phyloP scores from a whole-genome alignment of 257 asterid genomes.

The Marsdenia floribunda region DNA sequence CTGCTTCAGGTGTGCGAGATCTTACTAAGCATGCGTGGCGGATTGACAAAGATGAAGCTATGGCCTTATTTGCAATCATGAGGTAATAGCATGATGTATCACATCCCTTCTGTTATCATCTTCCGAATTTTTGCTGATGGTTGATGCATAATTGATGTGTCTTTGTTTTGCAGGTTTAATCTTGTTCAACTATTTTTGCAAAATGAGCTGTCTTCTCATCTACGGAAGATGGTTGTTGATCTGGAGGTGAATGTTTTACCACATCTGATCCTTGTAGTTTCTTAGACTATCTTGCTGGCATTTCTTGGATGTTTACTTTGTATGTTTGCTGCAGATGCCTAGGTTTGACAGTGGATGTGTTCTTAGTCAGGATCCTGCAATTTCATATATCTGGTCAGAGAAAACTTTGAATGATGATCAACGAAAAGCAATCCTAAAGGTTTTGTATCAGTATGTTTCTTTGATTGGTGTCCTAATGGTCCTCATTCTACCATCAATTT shows the following conservation, averaged over 20 bases:
- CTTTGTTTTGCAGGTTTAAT: constrained; percentile 61
- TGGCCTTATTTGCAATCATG: constrained; percentile 81
- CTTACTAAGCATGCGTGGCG: constrained; percentile 66
- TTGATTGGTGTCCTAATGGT: not conserved
- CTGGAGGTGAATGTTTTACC: constrained; percentile 60
- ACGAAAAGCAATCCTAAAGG: constrained; percentile 91
- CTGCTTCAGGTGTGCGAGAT: constrained; percentile 43
- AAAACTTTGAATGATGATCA: constrained; percentile 89
- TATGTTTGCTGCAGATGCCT: constrained; percentile 58
- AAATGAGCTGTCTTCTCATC: constrained; percentile 55
- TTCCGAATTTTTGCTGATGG: not conserved
- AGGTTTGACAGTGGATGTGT: constrained; percentile 83
- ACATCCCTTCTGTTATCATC: constrained; percentile 6
- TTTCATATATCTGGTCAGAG: constrained; percentile 74
- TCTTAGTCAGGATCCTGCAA: constrained; percentile 94
- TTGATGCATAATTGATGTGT: constrained; percentile 10
- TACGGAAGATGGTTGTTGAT: constrained; percentile 84
- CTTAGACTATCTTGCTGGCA: not conserved
- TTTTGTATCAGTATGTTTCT: constrained; percentile 17
- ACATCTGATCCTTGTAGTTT: not conserved
- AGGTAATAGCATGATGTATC: constrained; percentile 42
- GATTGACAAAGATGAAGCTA: constrained; percentile 80
- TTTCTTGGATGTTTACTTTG: constrained; percentile 11
- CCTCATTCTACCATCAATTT: not conserved
- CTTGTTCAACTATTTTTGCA: constrained; percentile 78